phyloP scores from a whole-genome alignment of 2,329 filamentous ascomycete species.

The Xylariaceae sp. region DNA sequence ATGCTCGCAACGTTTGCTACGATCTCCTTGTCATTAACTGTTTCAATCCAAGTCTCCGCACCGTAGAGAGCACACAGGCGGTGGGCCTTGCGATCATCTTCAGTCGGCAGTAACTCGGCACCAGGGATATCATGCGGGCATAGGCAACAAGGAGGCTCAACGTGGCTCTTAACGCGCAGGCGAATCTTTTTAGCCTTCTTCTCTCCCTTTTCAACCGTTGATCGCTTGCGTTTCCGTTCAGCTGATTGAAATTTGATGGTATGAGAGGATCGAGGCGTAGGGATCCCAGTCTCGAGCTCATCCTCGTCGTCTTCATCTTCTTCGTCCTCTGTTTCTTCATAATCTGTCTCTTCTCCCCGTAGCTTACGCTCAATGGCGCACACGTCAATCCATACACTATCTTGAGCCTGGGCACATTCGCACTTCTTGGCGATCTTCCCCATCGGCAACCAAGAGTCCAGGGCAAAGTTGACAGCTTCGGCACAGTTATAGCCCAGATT shows the following conservation, averaged over 20 bases:
- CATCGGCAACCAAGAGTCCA: conserved; percentile 93
- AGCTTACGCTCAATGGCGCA: conserved; percentile 94
- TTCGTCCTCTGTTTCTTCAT: conserved; percentile 77
- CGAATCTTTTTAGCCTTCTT: conserved; percentile 78
- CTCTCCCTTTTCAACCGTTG: conserved; percentile 47
- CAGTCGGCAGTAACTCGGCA: conserved; percentile 82
- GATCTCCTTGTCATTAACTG: conserved; percentile 71
- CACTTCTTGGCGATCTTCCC: conserved; percentile 96
- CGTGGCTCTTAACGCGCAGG: conserved; percentile 72
- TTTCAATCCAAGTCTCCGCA: conserved; percentile 86
- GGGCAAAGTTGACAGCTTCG: conserved; percentile 97
- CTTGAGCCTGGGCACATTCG: conserved; percentile 90
- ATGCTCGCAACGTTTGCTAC: conserved; percentile 82
- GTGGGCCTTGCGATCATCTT: conserved; percentile 86
- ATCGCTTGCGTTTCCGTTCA: conserved; percentile 72
- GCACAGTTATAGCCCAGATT: conserved; percentile 99
- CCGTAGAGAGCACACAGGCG: conserved; percentile 88
- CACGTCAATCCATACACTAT: conserved; percentile 98
- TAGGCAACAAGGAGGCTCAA: conserved; percentile 82
- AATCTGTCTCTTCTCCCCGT: conserved; percentile 85
- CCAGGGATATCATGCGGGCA: conserved; percentile 89
- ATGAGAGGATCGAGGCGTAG: conserved; percentile 78
- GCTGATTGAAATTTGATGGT: conserved; percentile 67
- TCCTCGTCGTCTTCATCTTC: conserved; percentile 68
- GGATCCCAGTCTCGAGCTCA: conserved; percentile 64